Base-by-base conservation (phyloP, 441 rosid species). In the Pelargonium fulgidum region DNA sequence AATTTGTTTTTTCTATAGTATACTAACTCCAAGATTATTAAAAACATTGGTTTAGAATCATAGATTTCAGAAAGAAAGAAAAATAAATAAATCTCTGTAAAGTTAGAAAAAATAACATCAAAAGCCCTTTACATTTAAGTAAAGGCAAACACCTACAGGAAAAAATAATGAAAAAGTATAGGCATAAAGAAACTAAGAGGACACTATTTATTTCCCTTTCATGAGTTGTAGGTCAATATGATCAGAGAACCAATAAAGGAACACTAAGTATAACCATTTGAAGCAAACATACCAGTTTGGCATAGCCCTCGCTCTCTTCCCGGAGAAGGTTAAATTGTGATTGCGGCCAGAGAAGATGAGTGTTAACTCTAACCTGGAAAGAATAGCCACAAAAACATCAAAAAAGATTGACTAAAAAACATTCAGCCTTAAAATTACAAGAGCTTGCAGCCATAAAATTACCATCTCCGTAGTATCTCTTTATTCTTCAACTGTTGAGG, bases 241-340 rank as follows among this genome's bases (percentile, higher is more conserved):
- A 44, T 13, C 26, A 20, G 39, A 12, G 10, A 19, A 66, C 10
- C 0, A 47, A 13, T 19, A 67, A 22, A 11, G 39, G 10, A 59
- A 24, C 39, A 59, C 20, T 10, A 59, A 59, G 64, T 19, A 20
- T 20, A 22, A 59, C 36, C 64, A 59, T 59, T 59, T 59, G 64
- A 67, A 64, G 47, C 10, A 54, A 64, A 61, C 84, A 14, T 84
- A 95, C 98, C 99, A 96, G 83, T 82, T 96, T 96, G 65, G 99
- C 98, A 80, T 96, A 96, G 81, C 99, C 99, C 83, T 96, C 98
- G 41, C 97, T 96, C 83, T 96, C 99, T 82, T 96, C 99, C 29
- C 98, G 92, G 68, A 93, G 90, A 81, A 96, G 90, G 80, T 96
- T 96, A 80, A 96, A 96, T 77, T 96, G 93, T 59, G 99, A 91